Percentiles rank a stretch among this genome's conserved stretches.
Conservation (phyloP, 306 rosid species). For the Castanea crenata region DNA sequence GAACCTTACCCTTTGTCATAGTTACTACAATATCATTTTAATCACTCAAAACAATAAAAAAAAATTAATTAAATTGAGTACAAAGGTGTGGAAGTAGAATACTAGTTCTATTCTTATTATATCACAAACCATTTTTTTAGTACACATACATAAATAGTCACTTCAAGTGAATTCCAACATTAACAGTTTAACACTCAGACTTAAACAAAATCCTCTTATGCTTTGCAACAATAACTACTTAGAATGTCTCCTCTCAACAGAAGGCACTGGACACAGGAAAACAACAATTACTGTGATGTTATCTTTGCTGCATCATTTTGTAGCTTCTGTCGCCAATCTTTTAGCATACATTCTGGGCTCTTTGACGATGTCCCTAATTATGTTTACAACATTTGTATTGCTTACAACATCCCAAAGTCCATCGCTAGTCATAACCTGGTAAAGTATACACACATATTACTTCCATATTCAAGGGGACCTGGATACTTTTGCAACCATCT, state of each 20-base stretch:
- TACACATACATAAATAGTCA: too few species aligned
- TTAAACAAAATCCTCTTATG: too few species aligned
- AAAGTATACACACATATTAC: neutral
- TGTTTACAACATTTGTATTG: constrained; percentile 59
- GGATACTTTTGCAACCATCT: constrained; percentile 4
- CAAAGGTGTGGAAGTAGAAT: too few species aligned
- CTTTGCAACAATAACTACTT: too few species aligned
- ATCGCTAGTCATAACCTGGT: constrained; percentile 88
- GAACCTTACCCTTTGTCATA: too few species aligned
- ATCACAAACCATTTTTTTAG: too few species aligned
- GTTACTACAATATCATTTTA: too few species aligned
- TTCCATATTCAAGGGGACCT: neutral
- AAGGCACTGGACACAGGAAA: constrained; percentile 68
- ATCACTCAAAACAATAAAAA: too few species aligned
- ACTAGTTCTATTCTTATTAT: too few species aligned
- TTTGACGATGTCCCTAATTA: constrained; percentile 72
- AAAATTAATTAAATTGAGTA: too few species aligned
- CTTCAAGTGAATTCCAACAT: too few species aligned
- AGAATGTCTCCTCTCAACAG: constrained; percentile 63
- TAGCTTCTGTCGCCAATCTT: constrained; percentile 84
- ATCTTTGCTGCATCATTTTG: constrained; percentile 75
- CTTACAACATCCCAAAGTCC: constrained; percentile 87
- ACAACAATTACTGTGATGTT: constrained; percentile 81
- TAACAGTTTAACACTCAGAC: too few species aligned
- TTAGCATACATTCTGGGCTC: constrained; percentile 91